A percentile compares a stretch with the other conserved stretches of the same genome.
Conservation (phyloP, 495 filamentous ascomycete genomes). For the Penicillium paradoxum region DNA sequence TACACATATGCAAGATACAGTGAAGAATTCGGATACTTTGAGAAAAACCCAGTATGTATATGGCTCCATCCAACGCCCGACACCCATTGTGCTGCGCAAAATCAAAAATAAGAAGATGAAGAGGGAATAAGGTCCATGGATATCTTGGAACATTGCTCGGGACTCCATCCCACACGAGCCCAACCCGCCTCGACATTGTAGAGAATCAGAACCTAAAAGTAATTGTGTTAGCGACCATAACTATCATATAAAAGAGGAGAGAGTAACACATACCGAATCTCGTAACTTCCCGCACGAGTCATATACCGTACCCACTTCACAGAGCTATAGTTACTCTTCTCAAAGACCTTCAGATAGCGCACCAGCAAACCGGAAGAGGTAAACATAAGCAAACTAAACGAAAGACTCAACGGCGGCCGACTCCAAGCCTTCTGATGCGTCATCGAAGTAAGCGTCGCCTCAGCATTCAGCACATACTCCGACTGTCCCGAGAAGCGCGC, state of each 20-base stretch:
- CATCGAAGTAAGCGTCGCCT: constrained; percentile 91
- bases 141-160: constrained; percentile 6
- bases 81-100: constrained; percentile 17
- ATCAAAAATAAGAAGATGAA: constrained; percentile 1
- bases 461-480: constrained; percentile 91
- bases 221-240: neutral
- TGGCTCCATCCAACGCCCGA: constrained; percentile 24
- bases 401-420: constrained; percentile 84
- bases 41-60: constrained; percentile 11
- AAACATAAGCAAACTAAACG: constrained; percentile 95
- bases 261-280: constrained; percentile 45
- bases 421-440: constrained; percentile 99
- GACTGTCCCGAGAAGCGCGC: constrained; percentile 91
- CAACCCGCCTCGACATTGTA: neutral
- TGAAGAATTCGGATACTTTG: neutral
- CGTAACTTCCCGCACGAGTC: constrained; percentile 75
- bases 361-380: constrained; percentile 90
- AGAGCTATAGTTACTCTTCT: constrained; percentile 97
- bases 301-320: constrained; percentile 99
- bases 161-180: neutral
- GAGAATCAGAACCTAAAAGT: constrained; percentile 10
- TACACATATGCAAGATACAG: neutral
- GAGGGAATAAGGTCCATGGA: neutral
- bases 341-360: constrained; percentile 96
- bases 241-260: neutral